These are phyloP conservation scores for Arthrobotrys entomopaga DNA, from an alignment of 2,329 filamentous ascomycete genomes.

Conservation along the genomic window DNA sequence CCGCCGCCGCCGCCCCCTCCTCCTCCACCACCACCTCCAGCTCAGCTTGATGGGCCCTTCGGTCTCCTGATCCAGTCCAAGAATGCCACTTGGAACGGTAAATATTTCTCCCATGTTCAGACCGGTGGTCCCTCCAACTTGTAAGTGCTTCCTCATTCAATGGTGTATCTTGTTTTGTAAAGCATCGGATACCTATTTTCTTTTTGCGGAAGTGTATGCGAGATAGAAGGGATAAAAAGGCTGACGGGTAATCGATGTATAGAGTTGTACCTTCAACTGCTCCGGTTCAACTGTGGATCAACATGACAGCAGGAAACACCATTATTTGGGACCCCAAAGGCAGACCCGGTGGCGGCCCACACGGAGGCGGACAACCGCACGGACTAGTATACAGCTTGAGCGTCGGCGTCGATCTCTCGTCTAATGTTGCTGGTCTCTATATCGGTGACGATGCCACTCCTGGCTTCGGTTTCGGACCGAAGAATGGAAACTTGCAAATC, in stretches of 20 bases:
- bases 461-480: conserved; percentile 20
- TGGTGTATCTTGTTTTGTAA: too few relatives aligned
- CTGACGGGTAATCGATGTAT: background rate
- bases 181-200: too few relatives aligned
- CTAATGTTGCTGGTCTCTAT: conserved; percentile 32
- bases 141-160: background rate
- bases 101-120: conserved; percentile 32
- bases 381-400: conserved; percentile 24
- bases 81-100: conserved; percentile 20
- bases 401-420: conserved; percentile 18
- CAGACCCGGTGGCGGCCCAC: background rate
- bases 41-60: conserved; percentile 27
- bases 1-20: conserved; percentile 22
- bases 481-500: conserved; percentile 12
- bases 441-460: conserved; percentile 13
- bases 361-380: conserved; percentile 11
- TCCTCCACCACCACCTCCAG: conserved; percentile 22
- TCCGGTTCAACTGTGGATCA: conserved; percentile 9
- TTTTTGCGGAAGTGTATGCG: too few relatives aligned
- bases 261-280: conserved; percentile 10
- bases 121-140: conserved; percentile 28
- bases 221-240: background rate
- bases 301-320: conserved; percentile 28
- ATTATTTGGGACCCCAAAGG: conserved; percentile 20
- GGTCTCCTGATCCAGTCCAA: conserved; percentile 23